These are phyloP conservation scores for Pyrus hybrid DNA, from an alignment of 331 rosid genomes.

Conservation along the genomic window DNA sequence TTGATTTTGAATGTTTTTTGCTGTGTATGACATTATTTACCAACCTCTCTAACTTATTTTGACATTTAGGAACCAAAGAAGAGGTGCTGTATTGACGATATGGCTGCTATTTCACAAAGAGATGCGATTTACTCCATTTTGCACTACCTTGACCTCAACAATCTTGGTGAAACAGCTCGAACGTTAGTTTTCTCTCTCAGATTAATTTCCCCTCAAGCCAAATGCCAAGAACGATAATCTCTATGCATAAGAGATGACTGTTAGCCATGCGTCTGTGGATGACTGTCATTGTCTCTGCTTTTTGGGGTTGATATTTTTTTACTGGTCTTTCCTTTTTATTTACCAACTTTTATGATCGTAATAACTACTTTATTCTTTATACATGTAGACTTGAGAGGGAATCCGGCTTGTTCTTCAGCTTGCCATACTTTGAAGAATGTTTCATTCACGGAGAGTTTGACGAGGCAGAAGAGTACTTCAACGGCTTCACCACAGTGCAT, in stretches of 20 bases:
- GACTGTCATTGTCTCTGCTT: not conserved
- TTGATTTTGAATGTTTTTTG: not conserved
- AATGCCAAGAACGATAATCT: not conserved
- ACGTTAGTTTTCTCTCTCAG: not conserved
- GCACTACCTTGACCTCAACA: not conserved
- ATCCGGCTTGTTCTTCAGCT: slow-evolving; percentile 9
- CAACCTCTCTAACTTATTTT: not conserved
- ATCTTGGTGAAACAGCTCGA: slow-evolving; percentile 1
- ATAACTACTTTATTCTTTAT: not conserved
- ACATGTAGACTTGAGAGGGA: slow-evolving; percentile 20
- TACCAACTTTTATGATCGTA: not conserved
- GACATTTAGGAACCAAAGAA: not conserved
- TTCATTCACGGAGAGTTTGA: slow-evolving; percentile 4
- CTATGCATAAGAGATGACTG: not conserved
- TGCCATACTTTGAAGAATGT: slow-evolving; percentile 4
- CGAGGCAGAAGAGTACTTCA: slow-evolving; percentile 6
- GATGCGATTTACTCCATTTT: not conserved
- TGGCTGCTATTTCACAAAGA: not conserved
- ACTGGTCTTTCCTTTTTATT: not conserved
- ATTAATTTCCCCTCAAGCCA: not conserved
- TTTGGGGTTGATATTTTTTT: not conserved
- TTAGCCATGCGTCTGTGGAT: not conserved
- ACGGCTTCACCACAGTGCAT: slow-evolving; percentile 4
- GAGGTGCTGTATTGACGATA: not conserved
- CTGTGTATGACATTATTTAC: not conserved